Percentiles rank a stretch among this genome's conserved stretches.
Evolutionary conservation across 1,139 yeast genomes (phyloP).

Genomic region (Hemisphaericaspora xylofermentans): DNA sequence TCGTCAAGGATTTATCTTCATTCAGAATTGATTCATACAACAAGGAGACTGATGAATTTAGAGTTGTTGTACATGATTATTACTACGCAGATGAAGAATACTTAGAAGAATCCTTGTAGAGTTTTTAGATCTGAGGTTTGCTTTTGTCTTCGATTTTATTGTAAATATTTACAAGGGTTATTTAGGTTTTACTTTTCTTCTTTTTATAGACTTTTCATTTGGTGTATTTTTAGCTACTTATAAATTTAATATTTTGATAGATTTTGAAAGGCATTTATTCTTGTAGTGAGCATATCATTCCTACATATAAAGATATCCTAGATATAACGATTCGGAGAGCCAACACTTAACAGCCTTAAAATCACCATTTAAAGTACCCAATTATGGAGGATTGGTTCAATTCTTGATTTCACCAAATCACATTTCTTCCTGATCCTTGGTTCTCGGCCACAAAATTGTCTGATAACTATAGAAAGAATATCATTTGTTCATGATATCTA

Average conservation of each 20-base stretch:
- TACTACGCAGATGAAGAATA: constrained; percentile 48
- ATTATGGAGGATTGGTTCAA: too few relatives aligned
- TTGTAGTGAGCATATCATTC: too few relatives aligned
- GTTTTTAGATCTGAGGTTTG: neutral
- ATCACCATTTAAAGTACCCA: too few relatives aligned
- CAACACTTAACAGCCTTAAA: too few relatives aligned
- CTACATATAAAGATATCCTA: too few relatives aligned
- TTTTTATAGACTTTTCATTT: neutral
- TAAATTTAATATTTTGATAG: neutral
- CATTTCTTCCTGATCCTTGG: too few relatives aligned
- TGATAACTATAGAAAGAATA: too few relatives aligned
- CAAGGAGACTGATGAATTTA: constrained; percentile 47
- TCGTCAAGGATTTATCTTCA: constrained; percentile 65
- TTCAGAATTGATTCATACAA: constrained; percentile 45
- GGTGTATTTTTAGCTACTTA: neutral
- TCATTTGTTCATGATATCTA: too few relatives aligned
- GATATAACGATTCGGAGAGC: too few relatives aligned
- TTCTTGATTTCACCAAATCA: too few relatives aligned
- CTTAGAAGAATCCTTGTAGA: constrained; percentile 25
- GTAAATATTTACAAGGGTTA: neutral
- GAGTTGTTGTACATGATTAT: constrained; percentile 43
- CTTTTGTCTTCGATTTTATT: neutral
- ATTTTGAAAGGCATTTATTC: too few relatives aligned
- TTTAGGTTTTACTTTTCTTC: neutral
- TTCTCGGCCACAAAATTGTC: too few relatives aligned